Base-by-base conservation (phyloP, 2,329 filamentous ascomycete species). In the Fusarium albosuccineum region DNA sequence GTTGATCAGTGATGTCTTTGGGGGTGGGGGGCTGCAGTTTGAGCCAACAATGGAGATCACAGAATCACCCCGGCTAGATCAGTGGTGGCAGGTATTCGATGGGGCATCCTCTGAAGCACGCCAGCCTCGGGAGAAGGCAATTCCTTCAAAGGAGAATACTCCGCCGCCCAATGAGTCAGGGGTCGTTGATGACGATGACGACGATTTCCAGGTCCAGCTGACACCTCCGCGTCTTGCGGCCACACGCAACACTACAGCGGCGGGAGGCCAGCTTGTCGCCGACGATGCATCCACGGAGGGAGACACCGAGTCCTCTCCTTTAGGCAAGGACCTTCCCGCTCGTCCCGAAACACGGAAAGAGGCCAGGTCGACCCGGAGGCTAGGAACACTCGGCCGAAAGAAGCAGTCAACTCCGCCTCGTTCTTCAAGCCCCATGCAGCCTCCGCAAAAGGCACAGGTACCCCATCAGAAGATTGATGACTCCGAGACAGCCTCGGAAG, bases 131-230 rank as follows among this genome's bases (percentile, higher is more conserved):
- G 14, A 42, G 9, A 62, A 66, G 49, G 40, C 49, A 27, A 22
- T 46, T 69, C 29, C 67, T 51, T 9, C 34, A 16, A 46, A 34
- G 7, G 44, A 52, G 45, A 64, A 44, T 14, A 56, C 60, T 1
- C 53, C 71, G 1, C 62, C 70, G 5, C 61, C 65, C 14, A 45
- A 62, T 9, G 60, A 72, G 11, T 63, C 66, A 6, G 66, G 67
- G 2, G 62, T 63, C 22, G 70, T 75, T n/a, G 73, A 77, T 17
- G 77, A 77, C 5, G 80, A 83, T 10, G 82, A 82, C n/a, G 82
- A 82, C 44, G 84, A 85, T 57, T 87, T 86, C 48, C 81, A 87
- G 64, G 76, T 86, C 8, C 85, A 86, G 61, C 75, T 78, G 17
- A 85, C 83, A 2, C 84, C 84, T 4, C 79, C 81, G 13, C 76